phyloP scores from a whole-genome alignment of 179 eudicot genomes.

The Spergularia azorica region DNA sequence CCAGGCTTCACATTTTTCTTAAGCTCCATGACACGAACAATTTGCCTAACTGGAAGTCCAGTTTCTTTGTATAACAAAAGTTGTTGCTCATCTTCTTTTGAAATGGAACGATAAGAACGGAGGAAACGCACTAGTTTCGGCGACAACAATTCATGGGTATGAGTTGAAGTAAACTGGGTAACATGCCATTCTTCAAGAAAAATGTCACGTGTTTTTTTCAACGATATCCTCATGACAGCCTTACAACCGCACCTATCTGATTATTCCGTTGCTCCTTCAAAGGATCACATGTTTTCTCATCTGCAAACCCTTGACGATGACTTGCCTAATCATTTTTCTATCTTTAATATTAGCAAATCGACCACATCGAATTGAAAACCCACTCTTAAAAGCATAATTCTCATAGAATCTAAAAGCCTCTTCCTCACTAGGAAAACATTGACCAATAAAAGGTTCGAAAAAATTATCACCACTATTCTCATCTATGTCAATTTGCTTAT shows the following conservation, averaged over 20 bases:
- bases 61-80: slow-evolving; percentile 6
- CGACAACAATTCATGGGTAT: slow-evolving; percentile 9
- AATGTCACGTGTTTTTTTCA: slow-evolving; percentile 1
- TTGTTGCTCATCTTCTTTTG: slow-evolving; percentile 10
- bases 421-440: slow-evolving; percentile 10
- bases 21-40: slow-evolving; percentile 11
- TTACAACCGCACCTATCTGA: slow-evolving; percentile 13
- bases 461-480: too few species aligned
- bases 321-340: neutral
- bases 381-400: slow-evolving; percentile 10
- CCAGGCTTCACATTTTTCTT: slow-evolving; percentile 12
- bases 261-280: slow-evolving; percentile 17
- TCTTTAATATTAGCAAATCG: neutral
- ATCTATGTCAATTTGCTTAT: too few species aligned
- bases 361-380: slow-evolving; percentile 17
- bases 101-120: slow-evolving; percentile 13
- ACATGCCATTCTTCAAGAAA: slow-evolving; percentile 20
- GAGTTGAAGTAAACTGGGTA: neutral
- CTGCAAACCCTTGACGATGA: slow-evolving; percentile 12
- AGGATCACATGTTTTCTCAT: neutral
- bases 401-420: slow-evolving; percentile 13
- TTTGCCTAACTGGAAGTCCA: slow-evolving; percentile 1
- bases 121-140: neutral
- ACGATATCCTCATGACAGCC: slow-evolving; percentile 2
- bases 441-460: too few species aligned